These are phyloP conservation scores for Acer campestre DNA, from an alignment of 345 rosid genomes.

Conservation along the genomic window DNA sequence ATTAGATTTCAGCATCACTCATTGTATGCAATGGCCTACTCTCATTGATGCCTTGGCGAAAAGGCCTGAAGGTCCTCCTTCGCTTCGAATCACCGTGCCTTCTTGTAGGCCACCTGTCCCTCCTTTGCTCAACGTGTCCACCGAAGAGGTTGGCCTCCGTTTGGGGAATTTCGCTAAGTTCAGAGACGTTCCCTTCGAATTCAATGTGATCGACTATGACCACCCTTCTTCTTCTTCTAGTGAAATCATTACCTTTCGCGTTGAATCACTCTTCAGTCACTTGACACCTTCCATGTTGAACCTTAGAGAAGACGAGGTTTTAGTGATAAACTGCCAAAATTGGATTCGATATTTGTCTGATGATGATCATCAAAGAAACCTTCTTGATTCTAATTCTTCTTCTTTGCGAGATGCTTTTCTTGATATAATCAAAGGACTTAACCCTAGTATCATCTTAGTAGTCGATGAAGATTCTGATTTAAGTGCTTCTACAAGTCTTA, in stretches of 20 bases:
- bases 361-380: conserved; percentile 18
- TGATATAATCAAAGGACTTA: conserved; percentile 41
- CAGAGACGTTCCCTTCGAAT: conserved; percentile 59
- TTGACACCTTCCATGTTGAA: conserved; percentile 37
- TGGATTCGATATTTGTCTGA: conserved; percentile 64
- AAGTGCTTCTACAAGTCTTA: conserved; percentile 40
- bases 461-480: conserved; percentile 71
- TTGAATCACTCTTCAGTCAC: conserved; percentile 41
- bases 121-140: conserved; percentile 54
- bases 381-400: not conserved
- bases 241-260: conserved; percentile 22
- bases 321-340: conserved; percentile 67
- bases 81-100: conserved; percentile 61
- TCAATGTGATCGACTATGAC: conserved; percentile 35
- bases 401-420: conserved; percentile 49
- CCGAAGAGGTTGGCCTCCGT: conserved; percentile 57
- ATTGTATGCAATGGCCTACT: conserved; percentile 84
- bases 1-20: conserved; percentile 65
- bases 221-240: conserved; percentile 1
- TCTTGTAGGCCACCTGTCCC: conserved; percentile 52
- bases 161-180: conserved; percentile 60
- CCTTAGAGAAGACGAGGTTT: conserved; percentile 54
- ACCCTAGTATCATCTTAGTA: conserved; percentile 44
- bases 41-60: conserved; percentile 66
- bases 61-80: conserved; percentile 68